phyloP scores from a whole-genome alignment of 495 filamentous ascomycete species.

The Podospora conica region DNA sequence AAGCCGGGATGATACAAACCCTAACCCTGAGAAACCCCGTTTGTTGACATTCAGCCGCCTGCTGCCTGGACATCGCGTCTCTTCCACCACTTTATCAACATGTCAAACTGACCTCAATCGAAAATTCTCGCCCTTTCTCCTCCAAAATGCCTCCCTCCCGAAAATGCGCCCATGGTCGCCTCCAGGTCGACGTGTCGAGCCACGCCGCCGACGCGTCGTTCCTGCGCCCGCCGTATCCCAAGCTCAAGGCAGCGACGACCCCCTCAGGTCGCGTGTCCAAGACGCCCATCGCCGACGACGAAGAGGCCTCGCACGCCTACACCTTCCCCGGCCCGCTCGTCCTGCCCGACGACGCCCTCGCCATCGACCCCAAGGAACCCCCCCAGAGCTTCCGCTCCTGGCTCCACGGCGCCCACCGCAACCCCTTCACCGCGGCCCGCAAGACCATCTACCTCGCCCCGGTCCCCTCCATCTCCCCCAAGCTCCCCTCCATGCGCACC shows the following conservation, averaged over 20 bases:
- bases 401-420: slow-evolving; percentile 44
- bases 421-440: slow-evolving; percentile 41
- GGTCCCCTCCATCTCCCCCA: slow-evolving; percentile 33
- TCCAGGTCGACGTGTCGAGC: slow-evolving; percentile 30
- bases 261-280: slow-evolving; percentile 1
- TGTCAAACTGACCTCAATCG: not conserved
- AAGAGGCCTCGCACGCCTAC: not conserved
- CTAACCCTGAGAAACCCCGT: not conserved
- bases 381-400: slow-evolving; percentile 54
- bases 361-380: slow-evolving; percentile 46
- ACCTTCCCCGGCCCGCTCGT: slow-evolving; percentile 57
- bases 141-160: not conserved
- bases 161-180: slow-evolving; percentile 19
- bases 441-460: slow-evolving; percentile 51
- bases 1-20: too few species aligned
- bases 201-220: slow-evolving; percentile 27
- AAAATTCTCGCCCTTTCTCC: not conserved
- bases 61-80: not conserved
- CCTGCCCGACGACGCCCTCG: slow-evolving; percentile 55
- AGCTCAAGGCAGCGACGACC: slow-evolving; percentile 13
- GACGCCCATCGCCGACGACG: not conserved
- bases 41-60: not conserved
- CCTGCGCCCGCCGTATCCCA: slow-evolving; percentile 15
- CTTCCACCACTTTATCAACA: not conserved
- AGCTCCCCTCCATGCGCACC: slow-evolving; percentile 29